These are phyloP conservation scores for Colletotrichum liaoningense DNA, from an alignment of 2,329 filamentous ascomycete species.

Conservation along the genomic window DNA sequence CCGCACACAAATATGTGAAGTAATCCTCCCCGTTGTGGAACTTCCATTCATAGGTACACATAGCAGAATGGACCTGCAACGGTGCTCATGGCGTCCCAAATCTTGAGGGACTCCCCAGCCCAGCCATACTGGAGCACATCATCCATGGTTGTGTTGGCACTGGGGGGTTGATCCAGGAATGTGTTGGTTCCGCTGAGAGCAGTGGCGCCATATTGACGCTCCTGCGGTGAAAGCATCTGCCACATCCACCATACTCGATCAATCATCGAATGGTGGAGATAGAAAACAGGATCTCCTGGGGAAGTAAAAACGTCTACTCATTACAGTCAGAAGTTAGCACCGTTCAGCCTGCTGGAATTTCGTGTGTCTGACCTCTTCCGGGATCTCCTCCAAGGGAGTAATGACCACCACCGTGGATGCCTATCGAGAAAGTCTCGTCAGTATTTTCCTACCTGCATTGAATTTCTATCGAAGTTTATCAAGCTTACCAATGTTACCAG, in stretches of 20 bases:
- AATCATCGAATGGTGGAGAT: constrained; percentile 46
- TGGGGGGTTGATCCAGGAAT: constrained; percentile 16
- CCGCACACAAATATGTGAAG: too few relatives aligned
- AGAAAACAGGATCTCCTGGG: constrained; percentile 51
- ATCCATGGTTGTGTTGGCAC: constrained; percentile 32
- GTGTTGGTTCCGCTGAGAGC: constrained; percentile 39
- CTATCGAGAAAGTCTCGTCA: constrained; percentile 20
- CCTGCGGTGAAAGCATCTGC: constrained; percentile 38
- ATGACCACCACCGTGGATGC: constrained; percentile 39
- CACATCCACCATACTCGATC: constrained; percentile 39
- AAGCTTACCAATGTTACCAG: constrained; percentile 40
- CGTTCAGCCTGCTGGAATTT: not conserved
- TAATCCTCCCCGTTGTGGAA: too few relatives aligned
- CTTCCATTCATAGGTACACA: constrained; percentile 36
- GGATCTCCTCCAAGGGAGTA: constrained; percentile 48
- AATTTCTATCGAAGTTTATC: constrained; percentile 32
- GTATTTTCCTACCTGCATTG: not conserved
- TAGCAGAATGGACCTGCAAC: constrained; percentile 45
- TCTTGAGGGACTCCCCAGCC: constrained; percentile 35
- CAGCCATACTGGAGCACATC: constrained; percentile 35
- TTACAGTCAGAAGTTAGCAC: not conserved
- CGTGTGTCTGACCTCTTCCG: constrained; percentile 27
- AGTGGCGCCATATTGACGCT: constrained; percentile 37
- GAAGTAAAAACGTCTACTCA: constrained; percentile 51
- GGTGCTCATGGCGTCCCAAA: constrained; percentile 42